Conservation (phyloP, 306 rosid genomes). For the Lathyrus aphaca region DNA sequence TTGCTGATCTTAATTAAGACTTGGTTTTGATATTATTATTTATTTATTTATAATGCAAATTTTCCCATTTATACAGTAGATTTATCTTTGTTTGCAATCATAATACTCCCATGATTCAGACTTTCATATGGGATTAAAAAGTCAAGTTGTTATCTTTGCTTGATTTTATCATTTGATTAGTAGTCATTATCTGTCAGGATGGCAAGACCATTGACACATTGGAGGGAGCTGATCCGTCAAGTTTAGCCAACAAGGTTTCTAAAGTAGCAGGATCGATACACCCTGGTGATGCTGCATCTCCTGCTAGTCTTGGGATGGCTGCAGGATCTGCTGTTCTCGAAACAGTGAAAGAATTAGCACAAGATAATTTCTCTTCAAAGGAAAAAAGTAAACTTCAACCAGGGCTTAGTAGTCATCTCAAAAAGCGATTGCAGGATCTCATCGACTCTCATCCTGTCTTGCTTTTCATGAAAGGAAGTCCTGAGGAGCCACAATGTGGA, state of each 20-base stretch:
- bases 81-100: constrained; percentile 16
- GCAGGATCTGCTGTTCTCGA: constrained; percentile 78
- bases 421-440: constrained; percentile 61
- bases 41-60: neutral
- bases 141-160: neutral
- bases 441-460: constrained; percentile 62
- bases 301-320: constrained; percentile 93
- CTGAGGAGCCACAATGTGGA: constrained; percentile 82
- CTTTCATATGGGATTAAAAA: constrained; percentile 16
- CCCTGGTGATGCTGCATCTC: constrained; percentile 83
- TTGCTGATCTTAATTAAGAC: neutral
- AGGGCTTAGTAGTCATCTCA: constrained; percentile 52
- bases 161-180: constrained; percentile 26
- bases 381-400: constrained; percentile 48
- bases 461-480: constrained; percentile 92
- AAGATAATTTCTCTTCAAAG: constrained; percentile 59
- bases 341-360: constrained; percentile 70
- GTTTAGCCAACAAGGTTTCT: constrained; percentile 92
- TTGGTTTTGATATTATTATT: neutral
- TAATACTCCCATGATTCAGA: neutral
- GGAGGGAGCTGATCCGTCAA: constrained; percentile 99
- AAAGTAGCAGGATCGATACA: constrained; percentile 73
- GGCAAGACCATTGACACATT: constrained; percentile 80
- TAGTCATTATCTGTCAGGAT: constrained; percentile 56
- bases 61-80: neutral